Conservation (phyloP, 495 filamentous ascomycete genomes). For the Hypoxylon subgilvum region DNA sequence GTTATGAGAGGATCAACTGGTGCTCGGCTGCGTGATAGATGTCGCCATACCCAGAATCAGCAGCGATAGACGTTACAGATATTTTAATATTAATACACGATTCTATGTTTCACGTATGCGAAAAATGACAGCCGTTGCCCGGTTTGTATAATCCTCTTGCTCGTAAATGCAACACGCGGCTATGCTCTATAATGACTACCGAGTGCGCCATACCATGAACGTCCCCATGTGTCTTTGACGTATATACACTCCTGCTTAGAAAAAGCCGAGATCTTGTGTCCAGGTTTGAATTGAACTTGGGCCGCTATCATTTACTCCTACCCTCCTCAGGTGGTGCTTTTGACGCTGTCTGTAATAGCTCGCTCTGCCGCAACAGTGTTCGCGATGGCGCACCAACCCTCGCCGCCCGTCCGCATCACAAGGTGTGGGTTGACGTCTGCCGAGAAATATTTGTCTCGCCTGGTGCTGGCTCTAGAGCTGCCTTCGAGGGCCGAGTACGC, state of each 20-base stretch:
- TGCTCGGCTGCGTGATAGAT: neutral
- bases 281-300: neutral
- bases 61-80: neutral
- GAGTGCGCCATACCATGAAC: neutral
- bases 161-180: constrained; percentile 10
- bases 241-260: constrained; percentile 17
- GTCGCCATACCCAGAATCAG: no score
- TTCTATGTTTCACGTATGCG: constrained; percentile 2
- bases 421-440: constrained; percentile 64
- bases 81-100: constrained; percentile 1
- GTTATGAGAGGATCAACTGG: neutral
- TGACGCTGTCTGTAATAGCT: neutral
- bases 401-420: constrained; percentile 70
- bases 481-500: constrained; percentile 85
- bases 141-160: neutral
- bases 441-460: constrained; percentile 82
- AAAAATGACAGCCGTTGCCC: constrained; percentile 3
- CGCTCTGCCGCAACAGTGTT: constrained; percentile 12
- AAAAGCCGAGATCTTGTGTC: neutral
- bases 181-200: neutral
- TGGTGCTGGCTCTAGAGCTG: constrained; percentile 70
- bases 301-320: neutral
- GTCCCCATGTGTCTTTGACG: neutral
- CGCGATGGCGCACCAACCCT: constrained; percentile 64
- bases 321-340: neutral